Evolutionary conservation across 2,329 filamentous ascomycete species (phyloP).

Genomic region (Nemania sp.): DNA sequence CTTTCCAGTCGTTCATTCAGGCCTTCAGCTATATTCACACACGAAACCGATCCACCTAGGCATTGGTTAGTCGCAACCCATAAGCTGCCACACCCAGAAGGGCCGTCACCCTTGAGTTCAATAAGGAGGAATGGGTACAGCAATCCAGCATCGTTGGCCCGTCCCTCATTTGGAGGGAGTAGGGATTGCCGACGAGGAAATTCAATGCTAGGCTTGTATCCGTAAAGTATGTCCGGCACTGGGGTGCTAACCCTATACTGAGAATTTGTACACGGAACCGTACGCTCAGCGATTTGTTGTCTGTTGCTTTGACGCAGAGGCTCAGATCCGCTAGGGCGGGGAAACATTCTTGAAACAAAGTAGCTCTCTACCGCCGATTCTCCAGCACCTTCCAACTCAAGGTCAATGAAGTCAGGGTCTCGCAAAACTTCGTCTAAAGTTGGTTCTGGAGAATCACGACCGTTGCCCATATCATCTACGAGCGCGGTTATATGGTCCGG

Average conservation of each 20-base stretch:
- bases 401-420: background rate
- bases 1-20: constrained; percentile 16
- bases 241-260: background rate
- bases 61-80: constrained; percentile 55
- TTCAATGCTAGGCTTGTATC: background rate
- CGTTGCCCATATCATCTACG: background rate
- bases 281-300: background rate
- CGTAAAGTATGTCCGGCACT: background rate
- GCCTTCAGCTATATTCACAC: constrained; percentile 49
- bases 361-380: background rate
- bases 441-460: background rate
- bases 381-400: background rate
- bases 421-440: background rate
- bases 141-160: background rate
- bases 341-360: background rate
- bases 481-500: background rate
- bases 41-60: constrained; percentile 49
- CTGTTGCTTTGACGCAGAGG: background rate
- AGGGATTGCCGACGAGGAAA: background rate
- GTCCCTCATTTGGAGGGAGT: background rate
- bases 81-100: background rate
- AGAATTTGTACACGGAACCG: background rate
- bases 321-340: background rate
- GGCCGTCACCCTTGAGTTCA: background rate
- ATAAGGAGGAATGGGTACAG: background rate